These are phyloP conservation scores for Aspergillus brasiliensis DNA, from an alignment of 2,329 filamentous ascomycete species.

Conservation along the genomic window DNA sequence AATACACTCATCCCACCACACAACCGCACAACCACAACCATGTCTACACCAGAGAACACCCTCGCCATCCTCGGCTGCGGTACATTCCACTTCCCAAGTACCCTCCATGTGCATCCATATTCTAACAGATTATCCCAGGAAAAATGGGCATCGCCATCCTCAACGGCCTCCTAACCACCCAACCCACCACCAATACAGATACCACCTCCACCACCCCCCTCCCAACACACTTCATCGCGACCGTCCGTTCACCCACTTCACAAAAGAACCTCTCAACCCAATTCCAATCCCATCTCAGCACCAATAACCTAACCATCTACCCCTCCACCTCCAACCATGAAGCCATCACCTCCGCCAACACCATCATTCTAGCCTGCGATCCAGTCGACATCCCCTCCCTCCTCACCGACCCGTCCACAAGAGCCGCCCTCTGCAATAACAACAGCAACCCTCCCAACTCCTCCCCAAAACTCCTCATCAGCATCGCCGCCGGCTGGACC, in stretches of 20 bases:
- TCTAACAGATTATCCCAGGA: not conserved
- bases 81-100: not conserved
- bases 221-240: not conserved
- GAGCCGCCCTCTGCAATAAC: not conserved
- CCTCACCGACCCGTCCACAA: not conserved
- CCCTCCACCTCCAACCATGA: not conserved
- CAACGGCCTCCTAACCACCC: not conserved
- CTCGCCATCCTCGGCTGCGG: slow-evolving; percentile 7
- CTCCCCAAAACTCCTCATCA: not conserved
- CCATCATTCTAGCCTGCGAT: not conserved
- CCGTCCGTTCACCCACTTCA: not conserved
- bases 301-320: not conserved
- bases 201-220: not conserved
- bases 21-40: not conserved
- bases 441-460: not conserved
- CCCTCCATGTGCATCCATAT: not conserved
- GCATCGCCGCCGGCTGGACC: slow-evolving; percentile 3
- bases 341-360: not conserved
- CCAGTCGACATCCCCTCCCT: slow-evolving; percentile 2
- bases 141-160: slow-evolving; percentile 8
- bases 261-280: not conserved
- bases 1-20: not conserved
- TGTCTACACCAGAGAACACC: not conserved
- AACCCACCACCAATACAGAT: not conserved
- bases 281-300: not conserved